Conservation (phyloP, 2,329 filamentous ascomycete species). For the Cordyceps militaris region DNA sequence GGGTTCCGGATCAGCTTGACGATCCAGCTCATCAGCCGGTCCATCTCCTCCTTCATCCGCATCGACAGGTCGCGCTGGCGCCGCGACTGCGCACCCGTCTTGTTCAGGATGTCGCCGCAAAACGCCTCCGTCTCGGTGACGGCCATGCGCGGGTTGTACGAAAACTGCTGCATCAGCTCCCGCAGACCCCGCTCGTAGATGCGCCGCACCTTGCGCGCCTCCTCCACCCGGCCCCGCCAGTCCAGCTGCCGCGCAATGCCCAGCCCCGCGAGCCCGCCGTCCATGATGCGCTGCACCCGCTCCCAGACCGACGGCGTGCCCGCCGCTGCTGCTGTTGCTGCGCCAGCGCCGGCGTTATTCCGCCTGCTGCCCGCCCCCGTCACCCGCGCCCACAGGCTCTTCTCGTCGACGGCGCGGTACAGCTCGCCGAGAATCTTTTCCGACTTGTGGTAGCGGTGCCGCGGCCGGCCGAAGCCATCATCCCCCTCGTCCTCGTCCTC, state of each 20-base stretch:
- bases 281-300: slow-evolving; percentile 31
- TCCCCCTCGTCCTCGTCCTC: slow-evolving; percentile 33
- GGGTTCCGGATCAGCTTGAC: slow-evolving; percentile 27
- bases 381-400: slow-evolving; percentile 46
- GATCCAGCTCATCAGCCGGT: slow-evolving; percentile 37
- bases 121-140: slow-evolving; percentile 48
- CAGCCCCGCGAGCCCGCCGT: slow-evolving; percentile 11
- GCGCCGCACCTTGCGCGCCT: slow-evolving; percentile 27
- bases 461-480: slow-evolving; percentile 37
- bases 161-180: slow-evolving; percentile 35
- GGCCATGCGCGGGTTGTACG: slow-evolving; percentile 36
- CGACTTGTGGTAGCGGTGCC: slow-evolving; percentile 56
- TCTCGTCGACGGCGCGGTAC: slow-evolving; percentile 68
- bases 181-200: slow-evolving; percentile 41
- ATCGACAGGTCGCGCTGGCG: slow-evolving; percentile 46
- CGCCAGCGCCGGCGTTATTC: slow-evolving; percentile 17
- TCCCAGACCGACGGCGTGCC: slow-evolving; percentile 24
- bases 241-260: background rate
- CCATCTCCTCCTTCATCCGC: slow-evolving; percentile 45
- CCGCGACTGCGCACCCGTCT: slow-evolving; percentile 39
- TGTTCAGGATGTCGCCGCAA: slow-evolving; percentile 49
- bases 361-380: slow-evolving; percentile 13
- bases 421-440: slow-evolving; percentile 62
- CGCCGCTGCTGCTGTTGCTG: background rate
- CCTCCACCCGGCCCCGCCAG: slow-evolving; percentile 29